Evolutionary conservation across 495 filamentous ascomycete species (phyloP).

Genomic region (Daldinia caldariorum): DNA sequence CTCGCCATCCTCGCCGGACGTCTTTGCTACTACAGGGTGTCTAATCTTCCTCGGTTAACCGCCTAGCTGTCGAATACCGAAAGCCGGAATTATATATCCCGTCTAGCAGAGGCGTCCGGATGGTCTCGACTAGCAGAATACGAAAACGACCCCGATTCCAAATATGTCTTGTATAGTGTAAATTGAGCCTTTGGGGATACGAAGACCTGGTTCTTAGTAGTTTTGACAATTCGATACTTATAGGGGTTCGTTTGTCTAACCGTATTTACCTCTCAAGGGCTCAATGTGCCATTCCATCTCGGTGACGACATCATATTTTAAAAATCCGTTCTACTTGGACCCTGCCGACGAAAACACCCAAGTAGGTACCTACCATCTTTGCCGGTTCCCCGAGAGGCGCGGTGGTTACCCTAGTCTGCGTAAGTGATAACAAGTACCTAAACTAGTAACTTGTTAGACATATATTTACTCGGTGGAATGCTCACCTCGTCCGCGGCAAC

Average conservation of each 20-base stretch:
- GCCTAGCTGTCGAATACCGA: neutral
- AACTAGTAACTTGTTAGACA: neutral
- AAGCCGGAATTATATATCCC: slow-evolving; percentile 6
- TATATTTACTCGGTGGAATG: neutral
- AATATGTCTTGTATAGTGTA: neutral
- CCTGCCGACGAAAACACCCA: neutral
- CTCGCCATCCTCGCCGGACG: neutral
- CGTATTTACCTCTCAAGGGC: neutral
- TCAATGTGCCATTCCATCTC: slow-evolving; percentile 5
- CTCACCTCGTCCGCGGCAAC: neutral
- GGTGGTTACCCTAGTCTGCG: neutral
- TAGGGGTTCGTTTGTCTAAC: neutral
- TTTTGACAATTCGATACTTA: neutral
- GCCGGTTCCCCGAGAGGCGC: neutral
- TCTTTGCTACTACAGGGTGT: neutral
- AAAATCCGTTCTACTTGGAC: neutral
- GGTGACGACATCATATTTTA: neutral
- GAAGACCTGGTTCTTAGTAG: slow-evolving; percentile 18
- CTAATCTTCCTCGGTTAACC: slow-evolving; percentile 25
- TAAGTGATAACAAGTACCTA: too few species aligned
- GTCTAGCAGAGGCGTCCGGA: slow-evolving; percentile 8
- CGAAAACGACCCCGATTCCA: slow-evolving; percentile 2
- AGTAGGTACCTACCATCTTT: neutral
- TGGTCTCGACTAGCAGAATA: slow-evolving; percentile 1
- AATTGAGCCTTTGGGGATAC: neutral